Percentiles rank a stretch among this genome's conserved stretches.
Conservation (phyloP, 345 rosid genomes). For the Moricandia moricandioides region DNA sequence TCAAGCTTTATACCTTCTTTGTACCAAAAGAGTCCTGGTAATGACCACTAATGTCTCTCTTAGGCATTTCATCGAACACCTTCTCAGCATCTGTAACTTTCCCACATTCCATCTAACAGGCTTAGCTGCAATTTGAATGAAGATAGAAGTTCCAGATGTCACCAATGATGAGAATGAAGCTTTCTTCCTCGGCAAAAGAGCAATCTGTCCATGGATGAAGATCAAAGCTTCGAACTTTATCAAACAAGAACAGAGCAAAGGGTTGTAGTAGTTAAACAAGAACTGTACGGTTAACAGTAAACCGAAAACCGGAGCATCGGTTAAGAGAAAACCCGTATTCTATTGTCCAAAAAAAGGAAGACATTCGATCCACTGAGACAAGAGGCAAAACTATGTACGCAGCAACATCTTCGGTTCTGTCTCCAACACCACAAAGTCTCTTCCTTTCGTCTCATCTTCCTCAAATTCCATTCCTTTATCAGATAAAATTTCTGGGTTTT, state of each 20-base stretch:
- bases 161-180: slow-evolving; percentile 56
- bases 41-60: slow-evolving; percentile 42
- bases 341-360: not conserved
- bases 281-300: not conserved
- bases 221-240: not conserved
- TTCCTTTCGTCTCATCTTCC: slow-evolving; percentile 38
- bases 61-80: slow-evolving; percentile 71
- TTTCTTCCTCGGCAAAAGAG: slow-evolving; percentile 33
- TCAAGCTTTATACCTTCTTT: slow-evolving; percentile 43
- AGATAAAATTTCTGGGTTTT: slow-evolving; percentile 32
- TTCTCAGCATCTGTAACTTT: slow-evolving; percentile 47
- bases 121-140: slow-evolving; percentile 47
- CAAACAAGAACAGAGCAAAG: not conserved
- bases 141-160: slow-evolving; percentile 37
- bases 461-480: slow-evolving; percentile 39
- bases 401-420: slow-evolving; percentile 34
- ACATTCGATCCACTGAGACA: slow-evolving; percentile 16
- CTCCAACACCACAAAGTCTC: slow-evolving; percentile 36
- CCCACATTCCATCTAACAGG: slow-evolving; percentile 39
- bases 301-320: not conserved
- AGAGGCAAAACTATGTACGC: slow-evolving; percentile 24
- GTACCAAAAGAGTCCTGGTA: slow-evolving; percentile 51
- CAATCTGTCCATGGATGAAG: not conserved
- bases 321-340: not conserved
- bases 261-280: not conserved